Percentiles rank a stretch among this genome's conserved stretches.
phyloP scores from a whole-genome alignment of 805 yeast species.

The Tetrapisispora namnaoensis region DNA sequence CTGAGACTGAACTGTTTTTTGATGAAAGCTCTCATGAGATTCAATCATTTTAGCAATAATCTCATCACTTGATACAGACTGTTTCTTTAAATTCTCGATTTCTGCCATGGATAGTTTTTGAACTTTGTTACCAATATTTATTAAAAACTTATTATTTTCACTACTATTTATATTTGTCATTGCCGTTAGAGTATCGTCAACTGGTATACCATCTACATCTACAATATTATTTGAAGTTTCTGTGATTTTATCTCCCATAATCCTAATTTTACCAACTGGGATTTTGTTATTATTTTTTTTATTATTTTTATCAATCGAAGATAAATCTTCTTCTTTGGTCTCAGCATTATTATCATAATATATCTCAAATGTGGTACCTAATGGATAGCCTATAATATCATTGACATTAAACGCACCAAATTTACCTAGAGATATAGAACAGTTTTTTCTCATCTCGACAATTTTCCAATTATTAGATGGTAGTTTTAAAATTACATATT shows the following conservation, averaged over 20 bases:
- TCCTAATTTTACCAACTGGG: slow-evolving; percentile 21
- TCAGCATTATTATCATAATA: slow-evolving; percentile 30
- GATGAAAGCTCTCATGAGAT: slow-evolving; percentile 77
- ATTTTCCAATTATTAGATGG: slow-evolving; percentile 78
- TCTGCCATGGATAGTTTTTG: slow-evolving; percentile 73
- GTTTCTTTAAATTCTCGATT: slow-evolving; percentile 70
- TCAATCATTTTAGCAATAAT: slow-evolving; percentile 75
- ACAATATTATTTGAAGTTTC: background rate
- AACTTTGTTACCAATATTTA: slow-evolving; percentile 56
- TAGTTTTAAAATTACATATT: slow-evolving; percentile 50
- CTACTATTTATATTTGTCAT: slow-evolving; percentile 33
- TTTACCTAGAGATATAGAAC: slow-evolving; percentile 69
- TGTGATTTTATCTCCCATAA: slow-evolving; percentile 6
- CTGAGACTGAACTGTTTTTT: slow-evolving; percentile 82
- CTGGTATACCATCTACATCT: background rate
- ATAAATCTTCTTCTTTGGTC: background rate
- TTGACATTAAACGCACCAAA: slow-evolving; percentile 78
- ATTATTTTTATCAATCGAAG: background rate
- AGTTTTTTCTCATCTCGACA: slow-evolving; percentile 52
- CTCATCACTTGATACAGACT: slow-evolving; percentile 42
- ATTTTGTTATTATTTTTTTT: slow-evolving; percentile 12
- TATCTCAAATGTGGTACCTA: slow-evolving; percentile 86
- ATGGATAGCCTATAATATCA: slow-evolving; percentile 68
- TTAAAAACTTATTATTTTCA: slow-evolving; percentile 53
- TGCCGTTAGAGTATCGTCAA: slow-evolving; percentile 20